Percentiles rank a stretch among this genome's conserved stretches.
phyloP scores from a whole-genome alignment of 2,329 filamentous ascomycete species.

The Ceratocystis harringtonii region DNA sequence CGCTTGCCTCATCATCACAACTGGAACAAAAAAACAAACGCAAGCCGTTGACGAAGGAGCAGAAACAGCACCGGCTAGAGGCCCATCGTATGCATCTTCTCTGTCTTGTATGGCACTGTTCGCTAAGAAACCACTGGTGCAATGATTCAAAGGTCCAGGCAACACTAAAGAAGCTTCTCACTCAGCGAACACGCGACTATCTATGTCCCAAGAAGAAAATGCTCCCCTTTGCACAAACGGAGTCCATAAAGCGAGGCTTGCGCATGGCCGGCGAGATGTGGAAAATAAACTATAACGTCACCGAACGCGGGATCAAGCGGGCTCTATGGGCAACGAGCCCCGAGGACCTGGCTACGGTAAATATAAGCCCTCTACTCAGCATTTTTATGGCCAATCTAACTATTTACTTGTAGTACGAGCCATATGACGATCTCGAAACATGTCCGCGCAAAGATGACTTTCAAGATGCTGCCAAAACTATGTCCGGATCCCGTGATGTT shows the following conservation, averaged over 20 bases:
- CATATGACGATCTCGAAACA: slow-evolving; percentile 49
- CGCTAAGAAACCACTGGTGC: slow-evolving; percentile 75
- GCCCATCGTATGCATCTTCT: slow-evolving; percentile 80
- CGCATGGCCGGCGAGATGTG: slow-evolving; percentile 53
- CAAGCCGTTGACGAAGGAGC: slow-evolving; percentile 39
- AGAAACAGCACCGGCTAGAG: slow-evolving; percentile 46
- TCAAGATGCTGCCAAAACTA: slow-evolving; percentile 46
- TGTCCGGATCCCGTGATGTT: slow-evolving; percentile 74
- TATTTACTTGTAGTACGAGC: slow-evolving; percentile 31
- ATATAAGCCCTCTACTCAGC: slow-evolving; percentile 17
- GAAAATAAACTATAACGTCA: slow-evolving; percentile 54
- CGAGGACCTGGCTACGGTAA: slow-evolving; percentile 43
- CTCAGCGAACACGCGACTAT: slow-evolving; percentile 47
- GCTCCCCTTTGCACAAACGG: slow-evolving; percentile 60
- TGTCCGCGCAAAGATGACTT: slow-evolving; percentile 61
- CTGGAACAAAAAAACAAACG: slow-evolving; percentile 21
- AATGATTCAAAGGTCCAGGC: slow-evolving; percentile 58
- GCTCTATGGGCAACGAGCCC: slow-evolving; percentile 61
- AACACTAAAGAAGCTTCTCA: slow-evolving; percentile 48
- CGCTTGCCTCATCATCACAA: background rate
- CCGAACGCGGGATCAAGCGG: slow-evolving; percentile 51
- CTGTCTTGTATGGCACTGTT: slow-evolving; percentile 64
- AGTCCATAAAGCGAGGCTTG: slow-evolving; percentile 67
- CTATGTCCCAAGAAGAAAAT: slow-evolving; percentile 53
- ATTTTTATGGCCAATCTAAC: slow-evolving; percentile 8